phyloP scores from a whole-genome alignment of 345 rosid species.

The Hirschfeldia incana region DNA sequence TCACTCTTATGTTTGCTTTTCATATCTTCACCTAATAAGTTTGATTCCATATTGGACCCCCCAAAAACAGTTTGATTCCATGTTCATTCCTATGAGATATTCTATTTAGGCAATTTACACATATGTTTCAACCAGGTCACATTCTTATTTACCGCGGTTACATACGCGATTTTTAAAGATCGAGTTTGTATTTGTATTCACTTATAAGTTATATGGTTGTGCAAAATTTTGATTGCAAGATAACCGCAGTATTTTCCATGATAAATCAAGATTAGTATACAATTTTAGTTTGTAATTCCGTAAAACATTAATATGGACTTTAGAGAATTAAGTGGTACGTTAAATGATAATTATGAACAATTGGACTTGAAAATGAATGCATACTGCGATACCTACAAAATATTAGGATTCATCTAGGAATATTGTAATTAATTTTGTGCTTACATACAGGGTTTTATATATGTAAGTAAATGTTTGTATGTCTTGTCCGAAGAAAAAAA shows the following conservation, averaged over 20 bases:
- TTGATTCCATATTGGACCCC: background rate
- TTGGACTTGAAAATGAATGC: background rate
- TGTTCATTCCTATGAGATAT: constrained; percentile 13
- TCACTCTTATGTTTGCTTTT: constrained; percentile 10
- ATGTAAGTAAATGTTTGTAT: constrained; percentile 7
- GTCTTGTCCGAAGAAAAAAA: constrained; percentile 36
- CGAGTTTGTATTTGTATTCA: background rate
- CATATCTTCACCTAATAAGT: constrained; percentile 15
- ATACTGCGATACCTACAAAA: background rate
- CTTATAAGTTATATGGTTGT: background rate
- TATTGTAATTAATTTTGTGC: background rate
- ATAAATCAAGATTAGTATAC: background rate
- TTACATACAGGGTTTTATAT: background rate
- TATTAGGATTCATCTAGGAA: background rate
- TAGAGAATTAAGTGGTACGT: background rate
- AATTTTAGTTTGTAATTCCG: background rate
- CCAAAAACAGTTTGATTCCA: background rate
- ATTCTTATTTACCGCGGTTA: background rate
- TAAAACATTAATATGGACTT: background rate
- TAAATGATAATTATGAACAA: constrained; percentile 9
- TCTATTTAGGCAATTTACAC: background rate
- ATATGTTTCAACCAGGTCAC: background rate
- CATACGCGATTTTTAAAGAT: background rate
- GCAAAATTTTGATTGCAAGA: background rate
- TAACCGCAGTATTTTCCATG: background rate